Evolutionary conservation across 495 filamentous ascomycete genomes (phyloP).

Genomic region (Penicillium malachiteum): DNA sequence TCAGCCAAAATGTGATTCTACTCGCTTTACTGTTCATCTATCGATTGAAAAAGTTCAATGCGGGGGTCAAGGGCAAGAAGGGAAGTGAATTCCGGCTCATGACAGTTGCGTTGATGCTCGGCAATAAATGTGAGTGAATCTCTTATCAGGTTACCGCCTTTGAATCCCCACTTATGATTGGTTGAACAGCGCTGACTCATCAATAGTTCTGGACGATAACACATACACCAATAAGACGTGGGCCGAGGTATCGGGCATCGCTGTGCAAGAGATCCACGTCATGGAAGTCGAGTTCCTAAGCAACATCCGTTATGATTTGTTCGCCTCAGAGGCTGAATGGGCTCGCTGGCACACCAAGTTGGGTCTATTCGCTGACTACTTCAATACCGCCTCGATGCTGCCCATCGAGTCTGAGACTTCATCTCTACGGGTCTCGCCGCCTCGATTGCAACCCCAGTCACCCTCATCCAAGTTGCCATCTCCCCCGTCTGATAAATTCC

Average conservation of each 20-base stretch:
- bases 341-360: slow-evolving; percentile 79
- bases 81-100: slow-evolving; percentile 96
- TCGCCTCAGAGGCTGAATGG: slow-evolving; percentile 82
- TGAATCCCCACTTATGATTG: slow-evolving; percentile 5
- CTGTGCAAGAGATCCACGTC: slow-evolving; percentile 92
- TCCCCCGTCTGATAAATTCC: slow-evolving; percentile 42
- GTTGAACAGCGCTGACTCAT: slow-evolving; percentile 27
- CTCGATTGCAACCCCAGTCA: slow-evolving; percentile 32
- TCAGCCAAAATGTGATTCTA: slow-evolving; percentile 93
- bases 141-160: slow-evolving; percentile 27
- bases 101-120: slow-evolving; percentile 95
- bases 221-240: slow-evolving; percentile 99
- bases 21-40: slow-evolving; percentile 92
- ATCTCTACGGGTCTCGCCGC: slow-evolving; percentile 34
- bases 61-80: slow-evolving; percentile 79
- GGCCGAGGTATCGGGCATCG: slow-evolving; percentile 96
- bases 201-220: slow-evolving; percentile 88
- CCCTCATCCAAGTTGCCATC: slow-evolving; percentile 53
- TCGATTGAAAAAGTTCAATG: slow-evolving; percentile 85
- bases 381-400: slow-evolving; percentile 59
- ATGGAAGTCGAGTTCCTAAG: slow-evolving; percentile 99
- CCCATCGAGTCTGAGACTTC: slow-evolving; percentile 30
- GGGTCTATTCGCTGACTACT: slow-evolving; percentile 74
- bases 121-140: slow-evolving; percentile 82
- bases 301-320: slow-evolving; percentile 94